phyloP scores from a whole-genome alignment of 129 eudicot species.

The Deinandra increscens region DNA sequence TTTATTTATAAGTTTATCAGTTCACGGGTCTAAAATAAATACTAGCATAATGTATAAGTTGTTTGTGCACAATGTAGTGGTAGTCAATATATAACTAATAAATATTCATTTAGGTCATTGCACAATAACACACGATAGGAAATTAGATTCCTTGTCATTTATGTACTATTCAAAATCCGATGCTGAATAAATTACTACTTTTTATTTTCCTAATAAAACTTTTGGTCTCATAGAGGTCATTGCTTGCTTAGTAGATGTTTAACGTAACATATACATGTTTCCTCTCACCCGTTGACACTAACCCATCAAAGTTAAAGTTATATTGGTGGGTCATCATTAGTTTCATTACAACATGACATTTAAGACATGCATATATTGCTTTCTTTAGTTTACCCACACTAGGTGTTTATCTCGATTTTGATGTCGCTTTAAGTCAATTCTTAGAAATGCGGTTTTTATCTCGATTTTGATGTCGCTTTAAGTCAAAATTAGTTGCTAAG shows the following conservation, averaged over 20 bases:
- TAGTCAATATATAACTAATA: neutral
- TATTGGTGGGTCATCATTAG: neutral
- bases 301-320: neutral
- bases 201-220: neutral
- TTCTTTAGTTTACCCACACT: neutral
- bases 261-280: neutral
- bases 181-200: neutral
- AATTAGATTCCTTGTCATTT: neutral
- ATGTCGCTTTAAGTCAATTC: too few relatives aligned
- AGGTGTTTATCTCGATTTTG: too few relatives aligned
- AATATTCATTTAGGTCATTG: neutral
- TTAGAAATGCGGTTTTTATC: neutral
- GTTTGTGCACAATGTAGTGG: neutral
- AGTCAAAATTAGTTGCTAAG: conserved; percentile 4
- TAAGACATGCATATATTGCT: neutral
- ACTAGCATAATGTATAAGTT: neutral
- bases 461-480: neutral
- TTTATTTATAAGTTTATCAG: neutral
- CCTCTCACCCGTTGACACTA: neutral
- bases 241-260: neutral
- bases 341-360: neutral
- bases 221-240: neutral
- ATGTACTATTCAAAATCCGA: neutral
- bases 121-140: neutral
- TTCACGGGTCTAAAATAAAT: neutral